phyloP scores from a whole-genome alignment of 2,329 filamentous ascomycete species.

The Diaporthe citri region DNA sequence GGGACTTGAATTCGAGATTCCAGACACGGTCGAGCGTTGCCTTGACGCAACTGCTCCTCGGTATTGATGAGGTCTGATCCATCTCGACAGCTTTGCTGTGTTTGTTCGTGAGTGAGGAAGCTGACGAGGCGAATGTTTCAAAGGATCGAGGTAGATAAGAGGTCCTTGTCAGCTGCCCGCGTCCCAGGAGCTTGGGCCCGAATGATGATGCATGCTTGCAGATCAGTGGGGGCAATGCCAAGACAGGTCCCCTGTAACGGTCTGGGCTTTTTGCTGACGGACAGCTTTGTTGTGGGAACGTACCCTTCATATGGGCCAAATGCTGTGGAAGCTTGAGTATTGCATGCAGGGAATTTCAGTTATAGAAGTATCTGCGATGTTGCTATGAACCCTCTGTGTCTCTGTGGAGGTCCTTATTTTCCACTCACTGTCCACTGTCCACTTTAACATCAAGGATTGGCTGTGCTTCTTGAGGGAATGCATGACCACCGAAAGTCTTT shows the following conservation, averaged over 20 bases:
- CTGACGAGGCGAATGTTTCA: background rate
- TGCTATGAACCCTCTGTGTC: background rate
- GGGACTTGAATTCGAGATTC: constrained; percentile 25
- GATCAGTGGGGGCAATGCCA: background rate
- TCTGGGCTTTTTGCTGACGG: background rate
- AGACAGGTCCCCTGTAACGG: background rate
- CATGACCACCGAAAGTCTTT: background rate
- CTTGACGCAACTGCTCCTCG: constrained; percentile 17
- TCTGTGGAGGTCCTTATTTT: background rate
- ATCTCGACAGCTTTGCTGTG: background rate
- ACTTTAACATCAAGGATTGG: background rate
- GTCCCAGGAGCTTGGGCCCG: constrained; percentile 9
- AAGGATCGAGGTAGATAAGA: background rate
- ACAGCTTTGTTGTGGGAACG: background rate
- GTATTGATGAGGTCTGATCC: background rate
- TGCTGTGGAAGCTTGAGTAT: background rate
- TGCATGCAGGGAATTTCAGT: background rate
- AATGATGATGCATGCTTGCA: constrained; percentile 17
- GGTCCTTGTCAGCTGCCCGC: constrained; percentile 1
- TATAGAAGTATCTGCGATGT: background rate
- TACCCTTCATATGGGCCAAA: background rate
- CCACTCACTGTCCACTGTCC: background rate
- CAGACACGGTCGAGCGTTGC: constrained; percentile 28
- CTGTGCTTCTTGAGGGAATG: background rate
- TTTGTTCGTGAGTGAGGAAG: background rate